Percentiles rank a stretch among this genome's conserved stretches.
Conservation (phyloP, 495 filamentous ascomycete species). For the Penicillium diatomitis region DNA sequence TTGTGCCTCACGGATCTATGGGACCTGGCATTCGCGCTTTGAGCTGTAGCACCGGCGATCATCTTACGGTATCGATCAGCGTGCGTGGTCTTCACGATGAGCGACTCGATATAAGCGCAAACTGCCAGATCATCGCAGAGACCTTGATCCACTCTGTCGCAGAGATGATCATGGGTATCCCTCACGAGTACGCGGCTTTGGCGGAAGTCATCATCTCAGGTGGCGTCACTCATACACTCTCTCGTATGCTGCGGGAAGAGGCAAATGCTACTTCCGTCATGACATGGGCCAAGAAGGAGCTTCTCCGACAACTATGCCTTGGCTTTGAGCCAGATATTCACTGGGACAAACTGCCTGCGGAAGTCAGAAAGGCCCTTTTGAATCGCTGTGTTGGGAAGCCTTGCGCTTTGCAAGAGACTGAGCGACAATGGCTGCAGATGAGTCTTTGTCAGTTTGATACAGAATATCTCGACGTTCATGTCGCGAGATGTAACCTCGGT, state of each 20-base stretch:
- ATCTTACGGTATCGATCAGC: constrained; percentile 33
- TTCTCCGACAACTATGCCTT: constrained; percentile 33
- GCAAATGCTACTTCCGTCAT: constrained; percentile 22
- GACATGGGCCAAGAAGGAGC: constrained; percentile 36
- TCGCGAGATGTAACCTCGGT: constrained; percentile 36
- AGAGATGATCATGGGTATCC: constrained; percentile 39
- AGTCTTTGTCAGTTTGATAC: constrained; percentile 31
- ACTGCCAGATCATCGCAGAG: constrained; percentile 44
- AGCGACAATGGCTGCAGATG: constrained; percentile 26
- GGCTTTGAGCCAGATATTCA: constrained; percentile 34
- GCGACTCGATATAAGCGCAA: constrained; percentile 34
- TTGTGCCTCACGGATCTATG: constrained; percentile 32
- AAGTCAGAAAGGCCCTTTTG: constrained; percentile 25
- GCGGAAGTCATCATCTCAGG: constrained; percentile 37
- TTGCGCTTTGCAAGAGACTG: constrained; percentile 16
- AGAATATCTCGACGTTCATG: constrained; percentile 24
- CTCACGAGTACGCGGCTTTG: constrained; percentile 42
- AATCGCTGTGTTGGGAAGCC: constrained; percentile 30
- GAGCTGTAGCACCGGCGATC: constrained; percentile 28
- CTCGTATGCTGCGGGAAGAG: constrained; percentile 29
- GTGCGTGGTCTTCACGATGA: constrained; percentile 29
- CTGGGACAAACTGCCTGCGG: constrained; percentile 32
- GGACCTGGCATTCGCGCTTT: constrained; percentile 40
- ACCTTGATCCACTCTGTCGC: constrained; percentile 45
- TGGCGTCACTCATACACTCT: constrained; percentile 29